phyloP scores from a whole-genome alignment of 2,329 filamentous ascomycete species.

The Ascosphaera acerosa region DNA sequence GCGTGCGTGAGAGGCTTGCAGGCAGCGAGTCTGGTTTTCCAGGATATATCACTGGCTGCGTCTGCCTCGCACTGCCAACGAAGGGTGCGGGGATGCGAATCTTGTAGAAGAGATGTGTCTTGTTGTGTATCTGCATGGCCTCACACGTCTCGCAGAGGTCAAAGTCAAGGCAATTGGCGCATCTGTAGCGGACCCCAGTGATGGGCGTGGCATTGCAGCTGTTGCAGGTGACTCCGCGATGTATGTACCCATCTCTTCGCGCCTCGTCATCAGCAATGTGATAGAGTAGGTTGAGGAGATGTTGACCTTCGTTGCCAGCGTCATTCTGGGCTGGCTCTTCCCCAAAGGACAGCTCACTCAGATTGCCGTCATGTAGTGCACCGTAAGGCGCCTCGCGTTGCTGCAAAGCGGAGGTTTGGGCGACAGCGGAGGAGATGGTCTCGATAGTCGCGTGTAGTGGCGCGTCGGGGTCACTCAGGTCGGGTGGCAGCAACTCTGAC shows the following conservation, averaged over 20 bases:
- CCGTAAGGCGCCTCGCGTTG: too few species aligned
- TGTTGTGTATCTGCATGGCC: conserved; percentile 41
- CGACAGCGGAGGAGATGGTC: too few species aligned
- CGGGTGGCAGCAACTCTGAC: too few species aligned
- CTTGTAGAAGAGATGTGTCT: conserved; percentile 93
- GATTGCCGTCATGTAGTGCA: conserved; percentile 7
- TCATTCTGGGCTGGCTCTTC: conserved; percentile 18
- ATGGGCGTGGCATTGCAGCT: conserved; percentile 72
- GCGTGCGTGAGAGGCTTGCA: conserved; percentile 36
- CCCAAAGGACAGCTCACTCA: conserved; percentile 21
- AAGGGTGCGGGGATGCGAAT: conserved; percentile 73
- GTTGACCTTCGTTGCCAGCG: conserved; percentile 35
- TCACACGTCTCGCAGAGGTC: conserved; percentile 92
- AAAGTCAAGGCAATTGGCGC: conserved; percentile 86
- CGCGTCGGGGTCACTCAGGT: too few species aligned
- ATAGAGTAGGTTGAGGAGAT: conserved; percentile 65
- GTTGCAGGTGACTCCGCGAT: conserved; percentile 81
- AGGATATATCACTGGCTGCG: conserved; percentile 65
- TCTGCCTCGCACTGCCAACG: conserved; percentile 50
- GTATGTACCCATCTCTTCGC: conserved; percentile 64
- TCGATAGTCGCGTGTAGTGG: too few species aligned
- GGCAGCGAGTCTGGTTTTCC: conserved; percentile 54
- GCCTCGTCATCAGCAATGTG: conserved; percentile 87
- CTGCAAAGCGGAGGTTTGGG: too few species aligned
- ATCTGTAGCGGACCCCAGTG: conserved; percentile 75